phyloP scores from a whole-genome alignment of 768 basidiomycete genomes.

The Trametes cubensis region DNA sequence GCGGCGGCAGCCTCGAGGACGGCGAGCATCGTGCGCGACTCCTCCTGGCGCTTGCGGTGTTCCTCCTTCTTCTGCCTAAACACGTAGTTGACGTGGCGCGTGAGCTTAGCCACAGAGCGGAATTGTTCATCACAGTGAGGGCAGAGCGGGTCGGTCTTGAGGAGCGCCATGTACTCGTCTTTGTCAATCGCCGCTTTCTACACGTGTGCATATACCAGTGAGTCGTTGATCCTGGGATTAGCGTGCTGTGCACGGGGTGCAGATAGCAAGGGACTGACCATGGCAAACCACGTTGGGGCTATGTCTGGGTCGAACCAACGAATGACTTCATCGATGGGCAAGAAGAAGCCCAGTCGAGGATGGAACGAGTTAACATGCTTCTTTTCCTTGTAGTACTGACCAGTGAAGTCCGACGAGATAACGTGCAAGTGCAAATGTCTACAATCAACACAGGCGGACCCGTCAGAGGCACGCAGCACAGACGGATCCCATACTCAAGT shows the following conservation, averaged over 20 bases:
- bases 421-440: conserved; percentile 89
- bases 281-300: conserved; percentile 49
- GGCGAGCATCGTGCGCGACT: not conserved
- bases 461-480: not conserved
- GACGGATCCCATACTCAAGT: not conserved
- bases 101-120: conserved; percentile 76
- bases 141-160: conserved; percentile 71
- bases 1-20: not conserved
- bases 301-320: conserved; percentile 73
- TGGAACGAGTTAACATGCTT: conserved; percentile 93
- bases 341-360: conserved; percentile 81
- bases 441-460: not conserved
- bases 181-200: conserved; percentile 59
- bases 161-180: conserved; percentile 59
- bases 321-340: conserved; percentile 76
- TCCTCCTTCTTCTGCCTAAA: conserved; percentile 42
- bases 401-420: conserved; percentile 75
- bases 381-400: conserved; percentile 76
- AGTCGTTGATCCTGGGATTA: too few species aligned
- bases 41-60: conserved; percentile 39
- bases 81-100: conserved; percentile 58
- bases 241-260: not conserved
- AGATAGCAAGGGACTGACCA: conserved; percentile 42
- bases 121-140: conserved; percentile 65
- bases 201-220: not conserved